Evolutionary conservation across 1,284 basidiomycete genomes (phyloP), one percentile per base, ranked within the genome.

Genomic region (Papiliotrema fonsecae): DNA sequence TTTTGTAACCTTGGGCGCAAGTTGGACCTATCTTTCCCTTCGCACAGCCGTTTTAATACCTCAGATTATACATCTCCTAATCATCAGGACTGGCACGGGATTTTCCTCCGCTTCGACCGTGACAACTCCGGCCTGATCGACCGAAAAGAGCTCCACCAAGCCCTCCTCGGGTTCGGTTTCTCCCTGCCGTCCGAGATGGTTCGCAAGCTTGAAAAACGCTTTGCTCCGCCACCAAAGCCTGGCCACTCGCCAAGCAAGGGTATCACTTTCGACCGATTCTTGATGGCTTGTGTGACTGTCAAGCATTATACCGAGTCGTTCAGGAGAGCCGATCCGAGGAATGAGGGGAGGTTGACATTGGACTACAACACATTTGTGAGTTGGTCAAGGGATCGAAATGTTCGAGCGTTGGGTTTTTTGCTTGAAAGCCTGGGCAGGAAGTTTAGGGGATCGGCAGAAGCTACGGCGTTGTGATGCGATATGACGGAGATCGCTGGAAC

Each of bases 251-350:
- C 38, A 9, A 50, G 50, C 7, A 53, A 55, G 16, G 72, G 72
- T 13, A 71, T 74, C 49, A 63, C 59, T 32, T 74, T 74, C 54
- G 72, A 74, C 63, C 54, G 72, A 43, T 74, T 74, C 60, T 62
- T 74, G 56, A 73, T 74, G 72, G 72, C 72, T 42, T 74, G 72
- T 47, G 72, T 74, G 13, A 72, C 72, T n/a, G 72, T 74, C 45
- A 74, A 74, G 55, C 72, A 74, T 56, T 74, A 67, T 47, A 73
- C 71, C 2, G 72, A 74, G 56, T 64, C 60, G 31, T 74, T 74
- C 53, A 64, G 70, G 46, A 55, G 63, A 42, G 32, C 64, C 26
- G 72, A 74, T 52, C 51, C 58, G n/a, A 57, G 61, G 42, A 52
- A 55, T 31, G 56, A 63, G 41, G 71, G 71, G 4, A 49, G 56